These are phyloP conservation scores for Sideroxylon spinosum DNA, from an alignment of 179 eudicot genomes.

Conservation along the genomic window DNA sequence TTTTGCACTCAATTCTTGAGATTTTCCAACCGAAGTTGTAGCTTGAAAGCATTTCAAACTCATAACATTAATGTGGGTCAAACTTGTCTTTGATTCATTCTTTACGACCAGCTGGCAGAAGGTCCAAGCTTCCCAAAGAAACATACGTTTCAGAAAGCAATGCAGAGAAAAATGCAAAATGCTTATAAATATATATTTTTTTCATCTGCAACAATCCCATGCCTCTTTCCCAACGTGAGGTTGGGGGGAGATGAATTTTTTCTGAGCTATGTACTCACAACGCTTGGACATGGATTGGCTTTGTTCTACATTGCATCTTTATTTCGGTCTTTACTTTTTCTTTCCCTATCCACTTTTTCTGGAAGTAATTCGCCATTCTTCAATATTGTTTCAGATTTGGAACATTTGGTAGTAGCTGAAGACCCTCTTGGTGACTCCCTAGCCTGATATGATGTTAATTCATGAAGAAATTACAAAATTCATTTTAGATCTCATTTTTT, in stretches of 20 bases:
- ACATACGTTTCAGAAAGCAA: background rate
- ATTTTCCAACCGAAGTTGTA: constrained; percentile 21
- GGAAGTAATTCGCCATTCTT: constrained; percentile 1
- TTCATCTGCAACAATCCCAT: too few species aligned
- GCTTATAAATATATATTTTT: too few species aligned
- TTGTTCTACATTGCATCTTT: background rate
- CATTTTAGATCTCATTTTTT: too few species aligned
- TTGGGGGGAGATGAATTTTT: too few species aligned
- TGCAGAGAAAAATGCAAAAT: background rate
- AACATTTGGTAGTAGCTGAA: too few species aligned
- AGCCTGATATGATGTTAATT: too few species aligned
- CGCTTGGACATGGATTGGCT: background rate
- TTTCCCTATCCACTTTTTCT: background rate
- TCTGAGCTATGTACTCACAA: background rate
- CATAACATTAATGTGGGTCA: background rate
- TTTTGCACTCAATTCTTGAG: constrained; percentile 33
- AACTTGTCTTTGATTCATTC: background rate
- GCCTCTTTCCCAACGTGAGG: too few species aligned
- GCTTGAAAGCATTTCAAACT: constrained; percentile 21
- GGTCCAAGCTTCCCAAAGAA: background rate
- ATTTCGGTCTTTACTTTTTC: background rate
- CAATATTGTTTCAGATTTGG: background rate
- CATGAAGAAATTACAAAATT: too few species aligned
- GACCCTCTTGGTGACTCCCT: too few species aligned
- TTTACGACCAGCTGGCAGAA: too few species aligned